A percentile compares a stretch with the other conserved stretches of the same genome.
Conservation (phyloP, 495 filamentous ascomycete genomes). For the Lasiosphaeris hirsuta region DNA sequence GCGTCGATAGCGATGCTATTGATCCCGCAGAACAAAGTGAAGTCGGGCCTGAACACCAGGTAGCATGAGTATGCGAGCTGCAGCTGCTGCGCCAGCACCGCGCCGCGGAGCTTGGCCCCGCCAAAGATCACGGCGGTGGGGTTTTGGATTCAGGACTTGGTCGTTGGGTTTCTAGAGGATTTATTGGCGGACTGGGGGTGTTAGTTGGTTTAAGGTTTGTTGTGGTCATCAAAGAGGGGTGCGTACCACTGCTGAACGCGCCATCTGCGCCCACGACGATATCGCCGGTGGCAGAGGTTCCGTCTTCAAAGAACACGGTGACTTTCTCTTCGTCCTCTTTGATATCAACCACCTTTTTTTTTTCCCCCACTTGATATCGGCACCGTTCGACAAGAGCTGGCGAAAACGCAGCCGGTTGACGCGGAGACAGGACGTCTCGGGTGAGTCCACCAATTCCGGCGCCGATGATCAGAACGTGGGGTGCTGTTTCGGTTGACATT, state of each 20-base stretch:
- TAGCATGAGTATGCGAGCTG: slow-evolving; percentile 27
- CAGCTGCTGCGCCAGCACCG: slow-evolving; percentile 28
- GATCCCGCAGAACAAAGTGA: slow-evolving; percentile 28
- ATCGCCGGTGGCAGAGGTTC: slow-evolving; percentile 48
- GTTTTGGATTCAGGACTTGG: slow-evolving; percentile 18
- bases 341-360: slow-evolving; percentile 24
- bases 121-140: slow-evolving; percentile 21
- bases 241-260: slow-evolving; percentile 31
- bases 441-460: slow-evolving; percentile 36
- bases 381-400: slow-evolving; percentile 26
- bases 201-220: not conserved
- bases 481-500: not conserved
- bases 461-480: slow-evolving; percentile 28
- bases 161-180: slow-evolving; percentile 26
- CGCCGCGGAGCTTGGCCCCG: slow-evolving; percentile 21
- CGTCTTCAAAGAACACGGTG: slow-evolving; percentile 68
- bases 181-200: slow-evolving; percentile 27
- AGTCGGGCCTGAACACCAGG: slow-evolving; percentile 7
- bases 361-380: slow-evolving; percentile 38
- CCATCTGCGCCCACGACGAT: slow-evolving; percentile 52
- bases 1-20: slow-evolving; percentile 12
- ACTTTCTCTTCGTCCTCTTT: slow-evolving; percentile 46
- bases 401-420: slow-evolving; percentile 32
- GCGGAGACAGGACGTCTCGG: slow-evolving; percentile 42
- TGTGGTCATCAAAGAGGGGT: not conserved